Evolutionary conservation across 1,284 basidiomycete species (phyloP).

Genomic region (Neolentinus lepideus): DNA sequence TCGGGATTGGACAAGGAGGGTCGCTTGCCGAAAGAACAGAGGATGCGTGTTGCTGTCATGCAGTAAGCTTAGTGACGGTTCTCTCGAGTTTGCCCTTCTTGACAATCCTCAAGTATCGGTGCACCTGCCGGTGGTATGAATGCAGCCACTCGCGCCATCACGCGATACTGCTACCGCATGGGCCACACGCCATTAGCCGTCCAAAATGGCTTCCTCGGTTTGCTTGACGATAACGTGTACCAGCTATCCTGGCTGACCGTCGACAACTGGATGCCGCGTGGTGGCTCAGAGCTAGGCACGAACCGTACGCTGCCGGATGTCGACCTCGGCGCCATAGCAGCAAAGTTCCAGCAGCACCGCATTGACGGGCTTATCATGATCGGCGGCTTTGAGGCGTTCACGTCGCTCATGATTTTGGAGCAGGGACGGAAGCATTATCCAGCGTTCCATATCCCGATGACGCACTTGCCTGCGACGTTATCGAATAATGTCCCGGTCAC

Average conservation of each 20-base stretch:
- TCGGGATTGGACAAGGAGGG: conserved; percentile 46
- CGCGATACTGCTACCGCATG: conserved; percentile 87
- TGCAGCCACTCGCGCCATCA: conserved; percentile 91
- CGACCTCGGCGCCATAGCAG: conserved; percentile 83
- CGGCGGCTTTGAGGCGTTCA: conserved; percentile 96
- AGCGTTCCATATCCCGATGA: conserved; percentile 90
- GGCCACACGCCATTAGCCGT: conserved; percentile 90
- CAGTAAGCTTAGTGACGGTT: conserved; percentile 57
- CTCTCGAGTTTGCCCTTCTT: conserved; percentile 2
- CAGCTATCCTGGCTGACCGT: conserved; percentile 96
- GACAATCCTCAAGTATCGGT: conserved; percentile 58
- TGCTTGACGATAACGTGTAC: conserved; percentile 84
- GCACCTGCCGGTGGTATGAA: conserved; percentile 99
- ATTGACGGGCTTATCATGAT: conserved; percentile 86
- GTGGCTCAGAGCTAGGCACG: conserved; percentile 97
- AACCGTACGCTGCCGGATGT: conserved; percentile 85
- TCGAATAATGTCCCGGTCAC: conserved; percentile 98
- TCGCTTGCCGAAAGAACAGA: conserved; percentile 29
- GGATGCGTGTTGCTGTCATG: conserved; percentile 86
- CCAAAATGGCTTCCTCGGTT: conserved; percentile 92
- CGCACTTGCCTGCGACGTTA: conserved; percentile 90
- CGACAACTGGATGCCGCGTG: conserved; percentile 93
- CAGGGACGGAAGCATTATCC: conserved; percentile 80
- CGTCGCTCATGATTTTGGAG: conserved; percentile 72
- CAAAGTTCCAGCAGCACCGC: conserved; percentile 84